A percentile compares a stretch with the other conserved stretches of the same genome.
These are phyloP conservation scores for Diplodia corticola DNA, from an alignment of 2,329 filamentous ascomycete genomes.

Conservation along the genomic window DNA sequence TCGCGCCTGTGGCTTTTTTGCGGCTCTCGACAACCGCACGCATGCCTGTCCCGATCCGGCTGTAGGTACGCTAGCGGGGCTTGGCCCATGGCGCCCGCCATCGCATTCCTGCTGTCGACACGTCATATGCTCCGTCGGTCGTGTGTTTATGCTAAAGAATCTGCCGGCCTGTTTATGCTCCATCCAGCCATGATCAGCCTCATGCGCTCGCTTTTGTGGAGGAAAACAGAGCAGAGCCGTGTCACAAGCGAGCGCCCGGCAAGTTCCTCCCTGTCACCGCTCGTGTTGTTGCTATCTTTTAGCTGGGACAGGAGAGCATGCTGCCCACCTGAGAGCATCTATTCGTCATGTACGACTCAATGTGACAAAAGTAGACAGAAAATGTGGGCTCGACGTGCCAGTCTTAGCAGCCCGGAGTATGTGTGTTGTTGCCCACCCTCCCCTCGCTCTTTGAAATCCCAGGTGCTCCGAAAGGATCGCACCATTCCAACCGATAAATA, in stretches of 20 bases:
- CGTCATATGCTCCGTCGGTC: neutral
- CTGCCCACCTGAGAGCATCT: neutral
- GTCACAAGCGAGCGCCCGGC: neutral
- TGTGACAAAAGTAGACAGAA: constrained; percentile 1
- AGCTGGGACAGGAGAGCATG: neutral
- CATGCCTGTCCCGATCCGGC: neutral
- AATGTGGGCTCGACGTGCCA: neutral
- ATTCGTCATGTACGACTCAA: neutral
- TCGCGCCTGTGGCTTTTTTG: constrained; percentile 15
- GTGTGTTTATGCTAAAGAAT: constrained; percentile 14
- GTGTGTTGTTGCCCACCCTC: neutral
- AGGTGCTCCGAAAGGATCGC: constrained; percentile 18
- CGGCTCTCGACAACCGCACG: neutral
- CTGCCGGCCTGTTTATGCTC: neutral
- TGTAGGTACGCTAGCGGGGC: neutral
- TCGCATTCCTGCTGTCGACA: constrained; percentile 10
- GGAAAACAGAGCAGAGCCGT: neutral
- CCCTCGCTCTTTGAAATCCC: constrained; percentile 12
- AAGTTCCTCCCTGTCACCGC: neutral
- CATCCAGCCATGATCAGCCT: constrained; percentile 6
- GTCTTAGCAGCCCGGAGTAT: constrained; percentile 1
- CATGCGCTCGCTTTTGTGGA: neutral
- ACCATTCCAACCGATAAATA: neutral
- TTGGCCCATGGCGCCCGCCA: neutral
- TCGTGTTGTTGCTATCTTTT: neutral